Evolutionary conservation across 805 yeast genomes (phyloP).

Genomic region (Candida sanyiensis): DNA sequence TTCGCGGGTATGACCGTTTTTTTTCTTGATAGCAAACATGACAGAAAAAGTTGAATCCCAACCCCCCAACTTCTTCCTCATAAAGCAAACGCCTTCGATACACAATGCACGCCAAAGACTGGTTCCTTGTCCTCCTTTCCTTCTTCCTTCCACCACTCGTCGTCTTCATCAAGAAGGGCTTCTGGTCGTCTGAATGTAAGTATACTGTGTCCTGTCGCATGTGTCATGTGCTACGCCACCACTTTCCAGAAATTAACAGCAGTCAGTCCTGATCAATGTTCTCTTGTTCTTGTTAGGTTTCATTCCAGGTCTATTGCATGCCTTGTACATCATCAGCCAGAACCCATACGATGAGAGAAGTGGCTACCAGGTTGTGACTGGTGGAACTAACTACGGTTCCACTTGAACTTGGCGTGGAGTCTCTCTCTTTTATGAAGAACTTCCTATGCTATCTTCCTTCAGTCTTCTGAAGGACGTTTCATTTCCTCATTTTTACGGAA

Average conservation of each 20-base stretch:
- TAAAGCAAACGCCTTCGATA: neutral
- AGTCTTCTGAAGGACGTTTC: no score
- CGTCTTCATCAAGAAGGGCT: slow-evolving; percentile 63
- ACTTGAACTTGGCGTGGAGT: slow-evolving; percentile 7
- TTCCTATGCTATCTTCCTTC: no score
- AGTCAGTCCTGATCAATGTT: slow-evolving; percentile 47
- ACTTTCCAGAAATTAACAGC: no score
- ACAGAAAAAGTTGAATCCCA: neutral
- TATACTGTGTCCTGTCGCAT: slow-evolving; percentile 6
- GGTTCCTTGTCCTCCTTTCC: slow-evolving; percentile 65
- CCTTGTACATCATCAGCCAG: slow-evolving; percentile 56
- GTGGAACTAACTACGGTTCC: slow-evolving; percentile 21
- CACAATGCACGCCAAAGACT: slow-evolving; percentile 38
- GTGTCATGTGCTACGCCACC: neutral
- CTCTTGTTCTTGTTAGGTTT: slow-evolving; percentile 55
- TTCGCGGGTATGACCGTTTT: neutral
- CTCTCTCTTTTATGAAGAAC: no score
- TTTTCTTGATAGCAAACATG: neutral
- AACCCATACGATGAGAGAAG: slow-evolving; percentile 39
- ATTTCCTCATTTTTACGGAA: no score
- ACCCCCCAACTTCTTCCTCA: neutral
- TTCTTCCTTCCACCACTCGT: slow-evolving; percentile 69
- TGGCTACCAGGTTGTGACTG: slow-evolving; percentile 12
- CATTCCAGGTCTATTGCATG: slow-evolving; percentile 66
- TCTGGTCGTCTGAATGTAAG: slow-evolving; percentile 46